Base-by-base conservation (phyloP, 1,284 basidiomycete species). In the Naganishia cerealis region DNA sequence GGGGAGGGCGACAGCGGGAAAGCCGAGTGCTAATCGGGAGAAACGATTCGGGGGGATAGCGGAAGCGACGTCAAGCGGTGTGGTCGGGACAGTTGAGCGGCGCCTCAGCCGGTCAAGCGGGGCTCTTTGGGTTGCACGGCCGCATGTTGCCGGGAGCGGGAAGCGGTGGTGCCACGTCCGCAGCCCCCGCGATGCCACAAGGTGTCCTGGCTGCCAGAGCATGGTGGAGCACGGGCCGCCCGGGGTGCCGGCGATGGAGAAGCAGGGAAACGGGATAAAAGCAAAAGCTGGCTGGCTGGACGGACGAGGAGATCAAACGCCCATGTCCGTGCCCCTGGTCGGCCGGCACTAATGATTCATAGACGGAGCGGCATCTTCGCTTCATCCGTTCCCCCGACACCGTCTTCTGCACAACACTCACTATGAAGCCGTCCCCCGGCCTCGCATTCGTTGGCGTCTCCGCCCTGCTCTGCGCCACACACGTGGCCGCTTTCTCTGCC, bases 1-100 rank as follows among this genome's bases (percentile, higher is more conserved):
- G 16, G 69, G 59, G 16, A 67, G 39, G 38, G 63, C 26, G 9
- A 67, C 13, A 4, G 38, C 38, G 2, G 67, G 42, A 9, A 66
- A 39, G 24, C n/a, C n/a, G 15, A 48, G 48, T 33, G 40, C 18
- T 42, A 48, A 2, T 36, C 42, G n/a, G 33, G 42, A 33, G 29
- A 26, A 33, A 24, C 39, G 57, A 21, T 3, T 40, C 15, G 33
- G n/a, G 9, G 52, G 59, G 48, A 50, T 21, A 13, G 59, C 24
- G 16, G 59, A 36, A 40, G 56, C n/a, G n/a, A 42, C n/a, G 56
- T 1, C n/a, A 16, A 38, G 39, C 56, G 38, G 56, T 36, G 56
- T 50, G 4, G 7, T 50, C 21, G 7, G n/a, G 15, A 24, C 12
- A 2, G n/a, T 50, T 8, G 46, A 24, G 46, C 46, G 43, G 16